Base-by-base conservation (phyloP, 257 asterid species). In the Perilla frutescens region DNA sequence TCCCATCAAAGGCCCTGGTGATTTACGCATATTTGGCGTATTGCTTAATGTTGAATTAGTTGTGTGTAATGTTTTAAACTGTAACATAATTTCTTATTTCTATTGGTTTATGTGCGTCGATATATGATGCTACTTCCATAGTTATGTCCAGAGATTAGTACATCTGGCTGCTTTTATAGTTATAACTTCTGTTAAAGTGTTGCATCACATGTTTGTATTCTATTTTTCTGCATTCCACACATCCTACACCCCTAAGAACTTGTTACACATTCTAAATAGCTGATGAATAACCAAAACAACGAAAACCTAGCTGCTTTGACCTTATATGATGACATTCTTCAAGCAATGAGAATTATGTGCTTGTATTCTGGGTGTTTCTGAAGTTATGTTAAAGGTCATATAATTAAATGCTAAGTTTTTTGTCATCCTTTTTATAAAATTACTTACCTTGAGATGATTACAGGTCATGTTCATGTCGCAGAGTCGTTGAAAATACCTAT, bases 381-480 rank as follows among this genome's bases (percentile, higher is more conserved):
- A 20, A 20, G 73, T 73, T 51, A 53, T 64, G 57, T 64, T 29
- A 43, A 50, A 55, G 77, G 58, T 45, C 15, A 26, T 20, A 20
- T 15, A 65, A 54, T 58, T 36, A 57, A 41, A 37, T 75, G n/a
- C 45, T 29, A 47, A 14, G 2, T 47, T 64, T 44, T 26, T 45
- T 11, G 3, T 29, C 48, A 36, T 57, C 70, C 67, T 45, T 44
- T 43, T 58, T 29, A 51, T 39, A 58, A 3, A 44, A 15, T 37
- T 56, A 15, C 74, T 80, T 34, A 75, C 71, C 57, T 65, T 47
- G 79, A 56, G 34, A 48, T 34, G 54, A 48, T 8, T 66, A 8
- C 97, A 94, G 97, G 97, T 78, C 97, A 91, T 83, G 79, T 84
- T 53, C 99, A 94, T 86, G 96, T 94, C 58, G 97, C 99, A 12